Evolutionary conservation across 1,284 basidiomycete genomes (phyloP).

Genomic region (Trichosporon sp.): DNA sequence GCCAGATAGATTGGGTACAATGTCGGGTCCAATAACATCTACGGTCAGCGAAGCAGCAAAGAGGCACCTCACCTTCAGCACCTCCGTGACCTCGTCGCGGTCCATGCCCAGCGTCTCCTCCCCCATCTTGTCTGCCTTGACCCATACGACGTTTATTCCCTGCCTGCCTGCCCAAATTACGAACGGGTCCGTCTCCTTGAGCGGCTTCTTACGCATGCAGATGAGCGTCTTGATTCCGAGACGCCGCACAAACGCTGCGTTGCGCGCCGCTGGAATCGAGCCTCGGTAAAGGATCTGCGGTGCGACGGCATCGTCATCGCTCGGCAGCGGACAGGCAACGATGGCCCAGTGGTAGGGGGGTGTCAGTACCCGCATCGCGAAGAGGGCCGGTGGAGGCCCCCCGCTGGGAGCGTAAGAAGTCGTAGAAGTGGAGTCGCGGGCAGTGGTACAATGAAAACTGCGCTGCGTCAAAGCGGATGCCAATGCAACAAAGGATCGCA

Average conservation of each 20-base stretch:
- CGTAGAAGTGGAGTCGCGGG: neutral
- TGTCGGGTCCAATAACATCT: constrained; percentile 37
- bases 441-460: constrained; percentile 14
- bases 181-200: constrained; percentile 32
- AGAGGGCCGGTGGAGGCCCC: neutral
- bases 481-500: neutral
- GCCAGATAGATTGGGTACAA: constrained; percentile 44
- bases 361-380: constrained; percentile 21
- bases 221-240: constrained; percentile 58
- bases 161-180: constrained; percentile 26
- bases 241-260: constrained; percentile 33
- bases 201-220: constrained; percentile 54
- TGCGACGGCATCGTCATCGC: neutral
- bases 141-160: constrained; percentile 33
- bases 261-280: constrained; percentile 36
- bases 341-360: constrained; percentile 33
- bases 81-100: constrained; percentile 34
- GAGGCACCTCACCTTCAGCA: constrained; percentile 34
- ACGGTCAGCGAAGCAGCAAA: neutral
- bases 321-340: constrained; percentile 21
- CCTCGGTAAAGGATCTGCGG: constrained; percentile 40
- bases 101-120: constrained; percentile 46
- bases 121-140: constrained; percentile 41
- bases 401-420: neutral
- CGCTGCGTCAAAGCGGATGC: constrained; percentile 23